Evolutionary conservation across 331 rosid genomes (phyloP).

Genomic region (Arachis monticola): DNA sequence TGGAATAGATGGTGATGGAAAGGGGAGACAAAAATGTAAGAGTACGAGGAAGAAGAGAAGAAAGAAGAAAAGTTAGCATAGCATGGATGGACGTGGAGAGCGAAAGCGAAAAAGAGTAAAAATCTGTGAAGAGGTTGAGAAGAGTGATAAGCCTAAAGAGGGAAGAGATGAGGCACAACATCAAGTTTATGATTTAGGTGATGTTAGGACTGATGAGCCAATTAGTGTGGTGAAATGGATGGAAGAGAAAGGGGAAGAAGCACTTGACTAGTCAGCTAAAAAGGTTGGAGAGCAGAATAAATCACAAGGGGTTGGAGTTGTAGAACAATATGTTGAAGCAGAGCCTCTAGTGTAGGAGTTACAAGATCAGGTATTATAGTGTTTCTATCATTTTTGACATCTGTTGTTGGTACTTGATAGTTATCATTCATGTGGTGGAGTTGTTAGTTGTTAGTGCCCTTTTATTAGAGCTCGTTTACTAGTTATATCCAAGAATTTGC

Average conservation of each 20-base stretch:
- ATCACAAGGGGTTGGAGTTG: not conserved
- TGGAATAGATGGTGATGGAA: not conserved
- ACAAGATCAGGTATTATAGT: slow-evolving; percentile 30
- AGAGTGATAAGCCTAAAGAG: not conserved
- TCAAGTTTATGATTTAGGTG: slow-evolving; percentile 1
- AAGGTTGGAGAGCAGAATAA: slow-evolving; percentile 26
- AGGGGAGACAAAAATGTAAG: not conserved
- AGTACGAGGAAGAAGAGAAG: slow-evolving; percentile 27
- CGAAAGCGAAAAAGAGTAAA: not conserved
- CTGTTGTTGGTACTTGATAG: slow-evolving; percentile 5
- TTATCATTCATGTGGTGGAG: not conserved
- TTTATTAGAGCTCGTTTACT: not conserved
- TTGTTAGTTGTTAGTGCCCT: not conserved
- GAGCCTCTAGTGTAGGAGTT: not conserved
- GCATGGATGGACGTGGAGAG: not conserved
- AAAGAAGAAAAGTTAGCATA: not conserved
- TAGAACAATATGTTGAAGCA: slow-evolving; percentile 16
- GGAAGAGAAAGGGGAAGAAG: too few species aligned
- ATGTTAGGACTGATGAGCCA: not conserved
- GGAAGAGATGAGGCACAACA: not conserved
- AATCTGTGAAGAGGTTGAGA: slow-evolving; percentile 4
- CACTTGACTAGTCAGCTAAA: not conserved
- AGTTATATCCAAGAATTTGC: not conserved
- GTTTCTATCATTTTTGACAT: not conserved
- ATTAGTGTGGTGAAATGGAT: not conserved